A percentile compares a stretch with the other conserved stretches of the same genome.
These are phyloP conservation scores for Stephanodiscus triporus DNA, from an alignment of 108 stramenopile species.

Conservation along the genomic window DNA sequence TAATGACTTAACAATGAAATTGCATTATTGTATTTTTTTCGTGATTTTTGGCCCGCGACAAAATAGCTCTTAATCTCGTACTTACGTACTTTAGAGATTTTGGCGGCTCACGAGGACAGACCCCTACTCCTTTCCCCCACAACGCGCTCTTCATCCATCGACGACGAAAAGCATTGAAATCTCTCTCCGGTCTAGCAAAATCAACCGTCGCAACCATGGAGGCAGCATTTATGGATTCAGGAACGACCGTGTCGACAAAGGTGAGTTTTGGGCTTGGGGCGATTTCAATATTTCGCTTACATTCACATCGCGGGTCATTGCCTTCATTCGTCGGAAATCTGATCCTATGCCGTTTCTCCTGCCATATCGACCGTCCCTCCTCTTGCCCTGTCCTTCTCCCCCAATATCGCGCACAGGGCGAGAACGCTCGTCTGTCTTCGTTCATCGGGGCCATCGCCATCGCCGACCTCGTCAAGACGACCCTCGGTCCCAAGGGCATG, in stretches of 20 bases:
- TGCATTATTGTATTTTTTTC: too few species aligned
- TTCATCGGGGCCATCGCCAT: conserved; percentile 99
- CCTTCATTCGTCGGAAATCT: neutral
- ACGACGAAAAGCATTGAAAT: neutral
- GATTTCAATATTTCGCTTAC: too few species aligned
- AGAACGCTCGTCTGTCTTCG: conserved; percentile 97
- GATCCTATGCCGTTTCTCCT: conserved; percentile 3
- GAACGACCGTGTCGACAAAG: conserved; percentile 88
- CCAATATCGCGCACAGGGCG: conserved; percentile 73
- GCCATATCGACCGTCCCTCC: neutral
- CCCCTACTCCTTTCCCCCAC: neutral
- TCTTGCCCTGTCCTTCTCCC: conserved; percentile 8
- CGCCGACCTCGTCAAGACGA: conserved; percentile 99
- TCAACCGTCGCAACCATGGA: conserved; percentile 68
- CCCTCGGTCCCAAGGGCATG: conserved; percentile 99
- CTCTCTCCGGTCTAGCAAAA: neutral
- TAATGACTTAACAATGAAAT: too few species aligned
- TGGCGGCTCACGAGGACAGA: neutral
- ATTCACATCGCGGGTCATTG: neutral
- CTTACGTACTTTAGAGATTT: too few species aligned
- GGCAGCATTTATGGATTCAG: conserved; percentile 78
- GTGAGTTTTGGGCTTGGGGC: conserved; percentile 44
- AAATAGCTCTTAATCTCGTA: too few species aligned
- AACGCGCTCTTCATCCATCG: neutral
- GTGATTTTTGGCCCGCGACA: too few species aligned